Evolutionary conservation across 2,329 filamentous ascomycete species (phyloP).

Genomic region (Periconia macrospinosa): DNA sequence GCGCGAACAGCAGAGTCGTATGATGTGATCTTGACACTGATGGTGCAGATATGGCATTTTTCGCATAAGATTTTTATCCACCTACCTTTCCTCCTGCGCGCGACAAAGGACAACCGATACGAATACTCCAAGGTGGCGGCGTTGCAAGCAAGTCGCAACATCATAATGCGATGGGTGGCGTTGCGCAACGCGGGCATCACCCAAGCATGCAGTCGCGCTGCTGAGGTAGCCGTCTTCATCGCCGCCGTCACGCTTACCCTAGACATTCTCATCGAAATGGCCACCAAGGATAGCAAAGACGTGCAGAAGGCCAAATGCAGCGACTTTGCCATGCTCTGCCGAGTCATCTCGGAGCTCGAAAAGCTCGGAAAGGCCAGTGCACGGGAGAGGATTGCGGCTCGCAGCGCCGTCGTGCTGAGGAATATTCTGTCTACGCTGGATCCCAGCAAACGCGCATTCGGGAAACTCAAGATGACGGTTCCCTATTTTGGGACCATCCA

Average conservation of each 20-base stretch:
- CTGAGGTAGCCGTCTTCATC: constrained; percentile 39
- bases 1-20: constrained; percentile 32
- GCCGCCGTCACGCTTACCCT: constrained; percentile 38
- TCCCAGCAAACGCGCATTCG: constrained; percentile 22
- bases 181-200: constrained; percentile 38
- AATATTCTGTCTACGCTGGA: constrained; percentile 37
- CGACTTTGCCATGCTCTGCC: constrained; percentile 41
- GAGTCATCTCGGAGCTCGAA: constrained; percentile 39
- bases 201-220: constrained; percentile 37
- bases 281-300: constrained; percentile 34
- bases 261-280: constrained; percentile 41
- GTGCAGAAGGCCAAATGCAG: constrained; percentile 37
- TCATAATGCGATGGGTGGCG: constrained; percentile 42
- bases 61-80: constrained; percentile 40
- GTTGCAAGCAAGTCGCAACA: constrained; percentile 37
- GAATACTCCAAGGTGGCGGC: constrained; percentile 40
- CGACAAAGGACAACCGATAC: constrained; percentile 33
- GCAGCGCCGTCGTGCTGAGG: constrained; percentile 36
- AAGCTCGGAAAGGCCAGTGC: constrained; percentile 32
- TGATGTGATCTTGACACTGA: constrained; percentile 29
- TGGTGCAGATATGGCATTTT: constrained; percentile 41
- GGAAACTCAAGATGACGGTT: constrained; percentile 28
- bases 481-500: constrained; percentile 41
- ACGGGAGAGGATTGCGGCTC: constrained; percentile 37
- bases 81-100: constrained; percentile 36